Conservation (phyloP, 345 rosid genomes). For the Kandelia obovata region DNA sequence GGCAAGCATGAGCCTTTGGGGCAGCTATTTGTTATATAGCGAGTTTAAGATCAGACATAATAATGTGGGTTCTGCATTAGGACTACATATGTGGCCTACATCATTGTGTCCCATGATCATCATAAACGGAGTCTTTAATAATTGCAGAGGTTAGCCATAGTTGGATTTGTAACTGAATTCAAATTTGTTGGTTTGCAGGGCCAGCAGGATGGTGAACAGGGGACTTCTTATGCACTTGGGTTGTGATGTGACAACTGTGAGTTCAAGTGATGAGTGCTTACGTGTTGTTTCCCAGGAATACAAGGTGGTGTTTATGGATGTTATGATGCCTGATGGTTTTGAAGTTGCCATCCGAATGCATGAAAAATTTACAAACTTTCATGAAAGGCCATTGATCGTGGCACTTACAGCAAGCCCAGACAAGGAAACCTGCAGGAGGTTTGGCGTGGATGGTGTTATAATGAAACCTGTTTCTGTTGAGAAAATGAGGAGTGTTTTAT, state of each 20-base stretch:
- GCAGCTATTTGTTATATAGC: too few species aligned
- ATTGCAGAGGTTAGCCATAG: background rate
- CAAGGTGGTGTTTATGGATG: slow-evolving; percentile 79
- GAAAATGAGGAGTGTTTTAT: slow-evolving; percentile 69
- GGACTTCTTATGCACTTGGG: slow-evolving; percentile 87
- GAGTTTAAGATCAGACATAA: too few species aligned
- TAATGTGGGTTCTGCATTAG: too few species aligned
- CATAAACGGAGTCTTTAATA: too few species aligned
- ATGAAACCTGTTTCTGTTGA: slow-evolving; percentile 80
- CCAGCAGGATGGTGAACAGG: slow-evolving; percentile 77
- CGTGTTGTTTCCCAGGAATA: slow-evolving; percentile 59
- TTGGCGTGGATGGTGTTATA: slow-evolving; percentile 73
- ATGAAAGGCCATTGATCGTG: slow-evolving; percentile 76
- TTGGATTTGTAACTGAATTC: background rate
- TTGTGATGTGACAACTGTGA: slow-evolving; percentile 71
- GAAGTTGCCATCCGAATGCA: slow-evolving; percentile 58
- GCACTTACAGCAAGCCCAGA: slow-evolving; percentile 76
- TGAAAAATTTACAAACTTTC: slow-evolving; percentile 57
- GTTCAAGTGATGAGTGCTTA: slow-evolving; percentile 74
- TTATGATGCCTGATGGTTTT: slow-evolving; percentile 56
- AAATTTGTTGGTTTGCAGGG: slow-evolving; percentile 38
- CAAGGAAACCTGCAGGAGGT: slow-evolving; percentile 82
- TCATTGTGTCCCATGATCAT: too few species aligned
- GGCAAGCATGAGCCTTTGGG: too few species aligned
- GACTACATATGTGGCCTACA: too few species aligned